Base-by-base conservation (phyloP, 371 early-diverging fungal species). In the Funneliformis caledonium region DNA sequence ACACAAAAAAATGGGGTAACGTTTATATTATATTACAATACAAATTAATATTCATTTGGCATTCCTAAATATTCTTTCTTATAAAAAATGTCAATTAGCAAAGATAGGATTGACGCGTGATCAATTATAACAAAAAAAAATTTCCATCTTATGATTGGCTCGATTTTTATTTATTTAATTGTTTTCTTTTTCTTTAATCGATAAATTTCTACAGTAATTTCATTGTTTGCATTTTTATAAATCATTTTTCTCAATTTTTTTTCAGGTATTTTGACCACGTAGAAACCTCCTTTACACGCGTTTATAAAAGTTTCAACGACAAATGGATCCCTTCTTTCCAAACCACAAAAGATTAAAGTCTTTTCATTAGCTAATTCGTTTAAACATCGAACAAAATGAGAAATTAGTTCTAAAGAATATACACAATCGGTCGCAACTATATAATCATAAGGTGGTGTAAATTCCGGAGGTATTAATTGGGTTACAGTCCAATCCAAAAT, bases 281-380 rank as follows among this genome's bases (percentile, higher is more conserved):
- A 4, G 19, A 64, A 64, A 26, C 22, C 33, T 19, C 4, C 6
- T 43, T 69, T 69, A 69, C 69, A 69, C 43, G n/a, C 19, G 10
- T 69, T 45, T n/a, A 69, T 7, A 69, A 69, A 69, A n/a, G 16
- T 69, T 42, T 69, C 69, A 42, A 33, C n/a, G 16, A 69, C 69
- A 12, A 69, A 42, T 43, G 69, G 69, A 69, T 69, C 69, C 43
- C 69, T 69, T 69, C 45, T 69, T 45, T 69, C 69, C n/a, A 69
- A 42, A 8, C 69, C 69, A 16, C 69, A 69, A 69, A 69, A 12
- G 4, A 69, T 45, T 6, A 69, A 10, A 43, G 69, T n/a, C n/a
- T 69, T 69, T 33, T 37, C 45, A 43, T 43, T 43, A n/a, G 69
- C 14, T 19, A 69, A 14, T 42, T 69, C 43, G 19, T 64, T 64